Conservation (phyloP, 306 rosid species). For the Dalbergia cochinchinensis region DNA sequence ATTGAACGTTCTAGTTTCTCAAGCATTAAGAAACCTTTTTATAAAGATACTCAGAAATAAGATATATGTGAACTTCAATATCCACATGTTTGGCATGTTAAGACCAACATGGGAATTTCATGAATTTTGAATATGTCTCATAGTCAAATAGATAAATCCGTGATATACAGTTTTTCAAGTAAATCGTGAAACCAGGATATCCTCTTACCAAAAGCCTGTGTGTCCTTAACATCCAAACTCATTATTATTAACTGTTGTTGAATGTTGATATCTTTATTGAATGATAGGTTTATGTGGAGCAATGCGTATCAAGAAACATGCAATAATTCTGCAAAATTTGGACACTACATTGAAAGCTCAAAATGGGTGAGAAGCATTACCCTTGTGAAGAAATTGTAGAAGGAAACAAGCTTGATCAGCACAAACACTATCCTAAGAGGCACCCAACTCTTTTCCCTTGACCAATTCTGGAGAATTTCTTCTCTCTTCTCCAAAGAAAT, state of each 20-base stretch:
- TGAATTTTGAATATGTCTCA: conserved; percentile 3
- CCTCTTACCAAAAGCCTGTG: background rate
- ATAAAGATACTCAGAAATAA: background rate
- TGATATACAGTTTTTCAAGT: background rate
- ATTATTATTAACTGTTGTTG: background rate
- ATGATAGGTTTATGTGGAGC: background rate
- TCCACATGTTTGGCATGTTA: background rate
- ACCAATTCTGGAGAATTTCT: conserved; percentile 67
- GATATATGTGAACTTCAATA: background rate
- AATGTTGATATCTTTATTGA: background rate
- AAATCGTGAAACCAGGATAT: background rate
- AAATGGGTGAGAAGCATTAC: conserved; percentile 51
- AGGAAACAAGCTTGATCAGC: conserved; percentile 68
- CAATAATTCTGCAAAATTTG: background rate
- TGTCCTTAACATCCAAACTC: background rate
- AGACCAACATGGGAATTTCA: conserved; percentile 1
- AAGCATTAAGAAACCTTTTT: background rate
- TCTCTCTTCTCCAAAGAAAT: conserved; percentile 82
- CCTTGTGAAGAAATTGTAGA: conserved; percentile 79
- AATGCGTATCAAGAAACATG: background rate
- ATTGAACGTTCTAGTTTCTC: background rate
- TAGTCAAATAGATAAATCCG: background rate
- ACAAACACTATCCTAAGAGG: conserved; percentile 66
- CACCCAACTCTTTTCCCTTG: conserved; percentile 54
- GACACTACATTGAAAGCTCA: background rate